phyloP scores from a whole-genome alignment of 306 rosid species.

The Quercus bicolor region DNA sequence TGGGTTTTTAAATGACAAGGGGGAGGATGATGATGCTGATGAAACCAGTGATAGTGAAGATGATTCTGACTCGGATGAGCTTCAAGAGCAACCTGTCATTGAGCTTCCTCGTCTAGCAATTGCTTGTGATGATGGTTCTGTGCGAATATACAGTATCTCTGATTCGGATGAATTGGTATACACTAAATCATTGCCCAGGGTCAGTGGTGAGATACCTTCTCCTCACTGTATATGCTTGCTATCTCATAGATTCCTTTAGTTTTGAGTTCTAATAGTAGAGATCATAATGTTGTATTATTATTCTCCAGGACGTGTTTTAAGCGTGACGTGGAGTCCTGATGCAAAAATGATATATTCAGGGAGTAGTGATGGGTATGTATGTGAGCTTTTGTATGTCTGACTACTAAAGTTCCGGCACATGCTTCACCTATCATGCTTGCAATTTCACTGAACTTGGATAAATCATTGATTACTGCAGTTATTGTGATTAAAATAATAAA shows the following conservation, averaged over 20 bases:
- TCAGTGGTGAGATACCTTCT: constrained; percentile 65
- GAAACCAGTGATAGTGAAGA: constrained; percentile 64
- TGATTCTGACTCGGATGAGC: constrained; percentile 39
- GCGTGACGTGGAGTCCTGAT: constrained; percentile 87
- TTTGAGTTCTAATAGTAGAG: not conserved
- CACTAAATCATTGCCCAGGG: constrained; percentile 70
- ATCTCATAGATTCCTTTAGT: not conserved
- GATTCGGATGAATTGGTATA: constrained; percentile 58
- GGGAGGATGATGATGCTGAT: constrained; percentile 4
- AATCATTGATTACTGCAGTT: not conserved
- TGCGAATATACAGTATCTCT: constrained; percentile 58
- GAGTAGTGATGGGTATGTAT: constrained; percentile 86
- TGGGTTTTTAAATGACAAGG: constrained; percentile 31
- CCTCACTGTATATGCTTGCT: constrained; percentile 1
- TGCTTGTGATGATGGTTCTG: constrained; percentile 75
- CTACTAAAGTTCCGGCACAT: not conserved
- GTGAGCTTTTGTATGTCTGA: not conserved
- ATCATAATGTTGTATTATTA: constrained; percentile 3
- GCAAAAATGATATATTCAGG: constrained; percentile 73
- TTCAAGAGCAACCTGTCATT: constrained; percentile 20
- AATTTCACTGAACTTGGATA: not conserved
- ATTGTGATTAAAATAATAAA: not conserved
- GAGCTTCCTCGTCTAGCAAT: constrained; percentile 56
- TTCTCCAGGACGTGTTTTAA: constrained; percentile 71
- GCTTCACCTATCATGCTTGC: not conserved